Evolutionary conservation across 768 basidiomycete genomes (phyloP).

Genomic region (Austroboletus festivus): DNA sequence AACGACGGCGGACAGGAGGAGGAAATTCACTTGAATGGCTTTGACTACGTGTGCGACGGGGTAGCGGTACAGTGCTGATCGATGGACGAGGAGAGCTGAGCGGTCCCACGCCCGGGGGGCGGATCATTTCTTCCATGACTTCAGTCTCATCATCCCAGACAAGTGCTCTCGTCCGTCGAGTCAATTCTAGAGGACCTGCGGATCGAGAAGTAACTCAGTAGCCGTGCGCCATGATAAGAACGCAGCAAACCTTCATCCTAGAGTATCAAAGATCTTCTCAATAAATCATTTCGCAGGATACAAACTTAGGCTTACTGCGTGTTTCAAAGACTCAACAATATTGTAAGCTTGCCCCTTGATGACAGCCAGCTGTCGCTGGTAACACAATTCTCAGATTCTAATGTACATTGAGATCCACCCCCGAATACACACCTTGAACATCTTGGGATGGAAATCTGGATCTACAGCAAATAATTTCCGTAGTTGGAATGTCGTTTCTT

Average conservation of each 20-base stretch:
- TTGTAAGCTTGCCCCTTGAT: constrained; percentile 94
- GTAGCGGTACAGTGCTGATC: constrained; percentile 58
- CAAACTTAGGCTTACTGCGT: constrained; percentile 50
- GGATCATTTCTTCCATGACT: constrained; percentile 51
- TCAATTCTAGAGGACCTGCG: constrained; percentile 84
- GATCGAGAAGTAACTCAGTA: constrained; percentile 9
- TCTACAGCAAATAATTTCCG: constrained; percentile 77
- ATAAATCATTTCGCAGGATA: not conserved
- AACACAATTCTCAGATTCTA: constrained; percentile 1
- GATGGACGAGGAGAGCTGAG: constrained; percentile 58
- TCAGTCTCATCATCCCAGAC: constrained; percentile 89
- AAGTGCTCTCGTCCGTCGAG: constrained; percentile 73
- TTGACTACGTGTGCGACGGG: constrained; percentile 53
- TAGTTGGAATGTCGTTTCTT: constrained; percentile 76
- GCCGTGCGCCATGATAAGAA: not conserved
- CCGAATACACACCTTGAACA: constrained; percentile 63
- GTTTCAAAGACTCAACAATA: constrained; percentile 79
- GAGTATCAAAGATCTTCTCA: constrained; percentile 5
- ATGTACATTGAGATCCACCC: constrained; percentile 2
- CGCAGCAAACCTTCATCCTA: constrained; percentile 68
- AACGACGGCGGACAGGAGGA: constrained; percentile 62
- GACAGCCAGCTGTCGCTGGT: constrained; percentile 81
- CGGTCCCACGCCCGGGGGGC: constrained; percentile 31
- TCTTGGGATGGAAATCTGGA: constrained; percentile 85
- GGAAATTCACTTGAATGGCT: constrained; percentile 67